Evolutionary conservation across 306 rosid species (phyloP).

Genomic region (Cercis canadensis): DNA sequence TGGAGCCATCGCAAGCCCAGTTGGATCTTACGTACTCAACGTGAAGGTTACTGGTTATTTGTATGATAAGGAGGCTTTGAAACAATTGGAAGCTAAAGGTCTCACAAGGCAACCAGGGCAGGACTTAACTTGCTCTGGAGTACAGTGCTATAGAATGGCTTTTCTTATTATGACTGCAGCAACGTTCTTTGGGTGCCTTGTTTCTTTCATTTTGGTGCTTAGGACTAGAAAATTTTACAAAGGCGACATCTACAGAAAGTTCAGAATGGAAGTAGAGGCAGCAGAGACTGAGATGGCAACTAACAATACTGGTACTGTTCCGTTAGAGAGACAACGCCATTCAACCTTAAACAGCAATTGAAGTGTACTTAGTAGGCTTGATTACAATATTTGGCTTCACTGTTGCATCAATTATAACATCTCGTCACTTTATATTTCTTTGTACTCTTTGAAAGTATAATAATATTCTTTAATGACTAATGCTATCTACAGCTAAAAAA

Average conservation of each 20-base stretch:
- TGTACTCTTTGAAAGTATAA: no score
- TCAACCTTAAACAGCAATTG: no score
- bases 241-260: constrained; percentile 64
- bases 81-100: constrained; percentile 52
- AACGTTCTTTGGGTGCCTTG: constrained; percentile 51
- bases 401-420: no score
- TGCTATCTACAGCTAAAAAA: no score
- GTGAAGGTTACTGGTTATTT: constrained; percentile 63
- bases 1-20: constrained; percentile 61
- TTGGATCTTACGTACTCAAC: constrained; percentile 62
- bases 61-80: constrained; percentile 66
- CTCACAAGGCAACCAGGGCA: constrained; percentile 41
- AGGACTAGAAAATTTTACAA: constrained; percentile 63
- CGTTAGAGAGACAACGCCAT: constrained; percentile 8
- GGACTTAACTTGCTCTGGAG: constrained; percentile 60
- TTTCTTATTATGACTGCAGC: constrained; percentile 60
- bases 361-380: not conserved
- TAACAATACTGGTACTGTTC: not conserved
- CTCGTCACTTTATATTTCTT: no score
- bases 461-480: no score
- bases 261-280: constrained; percentile 40
- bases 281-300: not conserved
- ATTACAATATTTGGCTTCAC: no score
- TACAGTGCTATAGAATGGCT: constrained; percentile 50
- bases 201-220: constrained; percentile 57